Evolutionary conservation across 352 stramenopile genomes (phyloP).

Genomic region (Thalassiosira oceanica): DNA sequence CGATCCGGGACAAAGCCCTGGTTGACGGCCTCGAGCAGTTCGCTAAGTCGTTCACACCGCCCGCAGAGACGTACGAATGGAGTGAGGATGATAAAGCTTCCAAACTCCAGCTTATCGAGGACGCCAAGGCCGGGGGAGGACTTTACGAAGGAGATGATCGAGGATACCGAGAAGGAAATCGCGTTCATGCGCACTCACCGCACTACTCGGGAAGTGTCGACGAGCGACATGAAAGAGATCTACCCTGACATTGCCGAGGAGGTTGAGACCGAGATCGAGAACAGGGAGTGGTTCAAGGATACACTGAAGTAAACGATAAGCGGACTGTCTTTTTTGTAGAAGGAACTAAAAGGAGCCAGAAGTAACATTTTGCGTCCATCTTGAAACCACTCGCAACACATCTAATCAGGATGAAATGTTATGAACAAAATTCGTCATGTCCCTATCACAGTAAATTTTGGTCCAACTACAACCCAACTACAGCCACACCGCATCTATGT

Average conservation of each 20-base stretch:
- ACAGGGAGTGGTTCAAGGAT: constrained; percentile 83
- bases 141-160: constrained; percentile 66
- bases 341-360: too few species aligned
- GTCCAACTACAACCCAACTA: too few species aligned
- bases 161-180: constrained; percentile 63
- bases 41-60: constrained; percentile 56
- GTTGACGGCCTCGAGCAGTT: constrained; percentile 72
- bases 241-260: constrained; percentile 81
- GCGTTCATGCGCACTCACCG: constrained; percentile 68
- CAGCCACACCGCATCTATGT: too few species aligned
- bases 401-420: too few species aligned
- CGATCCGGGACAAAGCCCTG: constrained; percentile 67
- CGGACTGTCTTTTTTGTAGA: too few species aligned
- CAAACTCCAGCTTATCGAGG: constrained; percentile 64
- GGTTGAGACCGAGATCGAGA: constrained; percentile 79
- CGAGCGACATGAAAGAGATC: constrained; percentile 74
- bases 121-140: constrained; percentile 50
- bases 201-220: constrained; percentile 60
- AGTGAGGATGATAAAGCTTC: constrained; percentile 58
- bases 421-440: too few species aligned
- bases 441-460: too few species aligned
- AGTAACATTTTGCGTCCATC: too few species aligned
- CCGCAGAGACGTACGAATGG: constrained; percentile 66
- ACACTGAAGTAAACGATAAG: constrained; percentile 48
- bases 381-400: too few species aligned